Base-by-base conservation (phyloP, 306 rosid species). In the Cicer cuneatum region DNA sequence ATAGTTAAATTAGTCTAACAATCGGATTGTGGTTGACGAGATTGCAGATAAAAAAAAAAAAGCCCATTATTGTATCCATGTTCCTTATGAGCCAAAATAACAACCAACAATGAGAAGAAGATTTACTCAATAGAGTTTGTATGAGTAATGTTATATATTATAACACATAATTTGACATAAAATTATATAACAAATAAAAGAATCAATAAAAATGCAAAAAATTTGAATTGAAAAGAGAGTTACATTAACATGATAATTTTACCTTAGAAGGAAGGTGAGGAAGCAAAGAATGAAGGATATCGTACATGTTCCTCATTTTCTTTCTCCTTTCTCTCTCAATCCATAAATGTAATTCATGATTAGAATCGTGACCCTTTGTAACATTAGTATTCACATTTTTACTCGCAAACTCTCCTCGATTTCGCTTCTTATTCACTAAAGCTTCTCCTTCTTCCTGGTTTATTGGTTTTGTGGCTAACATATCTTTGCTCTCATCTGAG, bases 261-360 rank as follows among this genome's bases (percentile, higher is more conserved):
- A 94, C 98, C 97, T 91, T 94, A 10, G 91, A 10, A 70, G 97
- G 87, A 70, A 88, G 86, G 0, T 86, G 83, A 12, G 98, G 97
- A 85, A 94, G 92, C 87, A 94, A 80, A 63, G 84, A 78, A 71
- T 91, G 98, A 73, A 94, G 98, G 78, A 5, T 81, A 15, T 83
- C 8, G 19, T 88, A 94, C 96, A 94, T 85, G 78, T 75, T 83
- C 73, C 83, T 86, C 95, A 94, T 90, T 89, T 87, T 94, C 85
- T 87, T 94, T 82, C 97, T 86, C 78, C 97, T 87, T 68, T 94
- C 90, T 75, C 96, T 90, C 81, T 93, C 97, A 0, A 90, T 85
- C 90, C 86, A 86, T 21, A 91, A 86, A 37, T 91, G 94, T 18
- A 82, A 52, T 7, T 85, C 92, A 78, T 89, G 88, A 33, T 81